Evolutionary conservation across 2,329 filamentous ascomycete species (phyloP), one percentile per base, ranked within the genome.

Genomic region (Pseudopyricularia cyperi): DNA sequence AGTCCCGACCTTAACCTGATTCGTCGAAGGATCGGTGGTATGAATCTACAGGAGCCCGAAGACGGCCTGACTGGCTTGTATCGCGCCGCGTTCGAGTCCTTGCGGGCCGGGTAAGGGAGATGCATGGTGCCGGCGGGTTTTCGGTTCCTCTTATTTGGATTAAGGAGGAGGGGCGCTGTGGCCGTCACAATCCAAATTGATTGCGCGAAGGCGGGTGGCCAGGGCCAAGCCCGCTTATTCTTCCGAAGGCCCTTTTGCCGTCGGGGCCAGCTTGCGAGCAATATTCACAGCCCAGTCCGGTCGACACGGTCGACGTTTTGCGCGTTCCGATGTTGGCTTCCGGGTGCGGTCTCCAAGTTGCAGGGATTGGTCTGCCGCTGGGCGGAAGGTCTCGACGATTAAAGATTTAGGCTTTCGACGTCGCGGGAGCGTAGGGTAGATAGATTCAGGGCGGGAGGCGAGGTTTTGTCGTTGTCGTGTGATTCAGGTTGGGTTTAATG

Each of bases 71-170:
- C 39, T 28, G 78, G 74, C 57, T 76, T 75, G 68, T 87, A 91
- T 30, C 84, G 82, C 58, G 82, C 80, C 58, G 85, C 80, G 63
- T 85, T 82, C 58, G 87, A 91, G 63, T 79, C 82, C 71, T 91
- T 95, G 67, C 89, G 85, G 62, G 88, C 80, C 52, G 89, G 89
- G 61, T 94, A 83, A 57, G 90, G 89, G 74, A 91, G 89, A 67
- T 95, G 90, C 89, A 95, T 93, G 59, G 50, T 55, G 61, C 73
- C 62, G 8, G n/a, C 17, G 32, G 46, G 24, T 33, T 44, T 22
- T 33, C 46, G 22, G 9, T 9, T 17, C 33, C 26, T 37, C 22
- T 15, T 28, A 7, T 19, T 28, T 46, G 17, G 28, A 9, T 30
- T n/a, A n/a, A n/a, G 28, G 9, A 30, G 28, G 28, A 30, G 39